Evolutionary conservation across 1,139 yeast genomes (phyloP).

Genomic region (Suhomyces yuchorum): DNA sequence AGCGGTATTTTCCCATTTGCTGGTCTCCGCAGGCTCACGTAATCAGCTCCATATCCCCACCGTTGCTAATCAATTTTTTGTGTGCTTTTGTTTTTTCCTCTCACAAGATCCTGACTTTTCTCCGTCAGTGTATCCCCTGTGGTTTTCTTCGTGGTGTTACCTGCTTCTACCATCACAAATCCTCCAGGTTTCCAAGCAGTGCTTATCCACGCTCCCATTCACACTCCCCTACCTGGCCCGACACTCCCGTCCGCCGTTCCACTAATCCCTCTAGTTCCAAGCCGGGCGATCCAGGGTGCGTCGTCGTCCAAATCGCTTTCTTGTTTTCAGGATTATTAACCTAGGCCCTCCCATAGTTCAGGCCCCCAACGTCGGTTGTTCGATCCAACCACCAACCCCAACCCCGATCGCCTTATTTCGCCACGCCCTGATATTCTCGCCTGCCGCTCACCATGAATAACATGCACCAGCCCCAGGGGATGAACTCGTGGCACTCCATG

Average conservation of each 20-base stretch:
- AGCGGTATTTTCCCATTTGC: neutral
- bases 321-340: neutral
- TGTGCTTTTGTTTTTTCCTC: constrained; percentile 10
- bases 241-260: neutral
- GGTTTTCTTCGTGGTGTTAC: constrained; percentile 3
- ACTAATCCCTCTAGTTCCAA: neutral
- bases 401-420: neutral
- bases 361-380: neutral
- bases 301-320: constrained; percentile 1
- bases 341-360: neutral
- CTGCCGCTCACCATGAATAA: constrained; percentile 10
- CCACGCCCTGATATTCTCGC: neutral
- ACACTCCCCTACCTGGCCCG: neutral
- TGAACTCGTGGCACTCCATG: constrained; percentile 44
- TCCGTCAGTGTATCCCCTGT: constrained; percentile 3
- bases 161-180: neutral
- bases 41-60: constrained; percentile 10
- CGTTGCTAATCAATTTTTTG: constrained; percentile 13
- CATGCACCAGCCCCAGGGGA: constrained; percentile 26
- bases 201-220: neutral
- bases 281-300: constrained; percentile 8
- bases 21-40: constrained; percentile 7
- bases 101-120: constrained; percentile 13
- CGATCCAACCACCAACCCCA: neutral
- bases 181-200: neutral